These are phyloP conservation scores for Penicillium digitatum DNA, from an alignment of 2,329 filamentous ascomycete species.

Conservation along the genomic window DNA sequence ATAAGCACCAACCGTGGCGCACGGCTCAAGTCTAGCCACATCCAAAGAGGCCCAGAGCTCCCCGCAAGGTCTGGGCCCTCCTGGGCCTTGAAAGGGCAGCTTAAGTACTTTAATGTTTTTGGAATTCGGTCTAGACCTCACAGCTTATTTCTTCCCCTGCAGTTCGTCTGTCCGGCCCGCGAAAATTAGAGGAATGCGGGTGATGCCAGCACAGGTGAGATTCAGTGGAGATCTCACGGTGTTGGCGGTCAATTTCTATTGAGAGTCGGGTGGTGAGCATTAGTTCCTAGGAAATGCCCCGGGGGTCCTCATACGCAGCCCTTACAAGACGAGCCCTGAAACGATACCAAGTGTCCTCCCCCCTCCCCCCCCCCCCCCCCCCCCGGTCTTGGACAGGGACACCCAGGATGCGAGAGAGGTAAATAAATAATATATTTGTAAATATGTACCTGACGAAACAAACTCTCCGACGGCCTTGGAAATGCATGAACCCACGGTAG, in stretches of 20 bases:
- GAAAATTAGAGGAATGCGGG: not conserved
- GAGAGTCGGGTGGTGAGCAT: not conserved
- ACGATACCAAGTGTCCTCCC: not conserved
- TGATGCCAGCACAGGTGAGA: not conserved
- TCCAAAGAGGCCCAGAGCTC: conserved; percentile 30
- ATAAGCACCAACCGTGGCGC: not conserved
- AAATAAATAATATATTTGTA: conserved; percentile 12
- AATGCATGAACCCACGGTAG: conserved; percentile 10
- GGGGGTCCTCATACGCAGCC: not conserved
- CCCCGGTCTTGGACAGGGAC: not conserved
- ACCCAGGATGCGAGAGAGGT: conserved; percentile 2
- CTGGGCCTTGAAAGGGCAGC: conserved; percentile 18
- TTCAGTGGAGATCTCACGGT: not conserved
- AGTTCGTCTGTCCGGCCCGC: conserved; percentile 8
- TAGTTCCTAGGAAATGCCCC: not conserved
- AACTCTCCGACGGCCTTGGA: not conserved
- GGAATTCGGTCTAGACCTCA: conserved; percentile 27
- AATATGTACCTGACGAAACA: conserved; percentile 23
- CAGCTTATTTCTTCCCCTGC: conserved; percentile 3
- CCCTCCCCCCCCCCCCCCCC: no score
- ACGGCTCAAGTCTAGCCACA: not conserved
- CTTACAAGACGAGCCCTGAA: not conserved
- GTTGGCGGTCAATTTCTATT: not conserved
- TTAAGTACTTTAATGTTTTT: conserved; percentile 15
- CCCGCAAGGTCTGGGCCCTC: conserved; percentile 29